Evolutionary conservation across 1,284 basidiomycete species (phyloP).

Genomic region (Fistulina hepatica): DNA sequence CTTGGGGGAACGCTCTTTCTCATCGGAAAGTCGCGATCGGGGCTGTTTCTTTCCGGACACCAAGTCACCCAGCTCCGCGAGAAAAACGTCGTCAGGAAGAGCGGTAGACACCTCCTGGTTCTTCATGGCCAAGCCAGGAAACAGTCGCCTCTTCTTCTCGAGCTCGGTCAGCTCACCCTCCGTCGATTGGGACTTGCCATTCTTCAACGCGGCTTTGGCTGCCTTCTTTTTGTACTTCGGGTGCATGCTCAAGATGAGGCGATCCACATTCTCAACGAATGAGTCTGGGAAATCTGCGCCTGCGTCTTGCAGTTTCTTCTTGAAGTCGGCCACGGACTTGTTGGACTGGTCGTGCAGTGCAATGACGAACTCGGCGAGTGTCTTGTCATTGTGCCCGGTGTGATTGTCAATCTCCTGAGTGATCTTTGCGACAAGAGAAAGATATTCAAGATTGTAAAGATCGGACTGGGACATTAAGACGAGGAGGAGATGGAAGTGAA

Average conservation of each 20-base stretch:
- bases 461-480: too few species aligned
- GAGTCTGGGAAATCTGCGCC: constrained; percentile 86
- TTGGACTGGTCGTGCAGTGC: constrained; percentile 79
- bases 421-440: constrained; percentile 82
- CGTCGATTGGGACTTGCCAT: constrained; percentile 28
- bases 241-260: constrained; percentile 89
- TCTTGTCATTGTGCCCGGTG: constrained; percentile 77
- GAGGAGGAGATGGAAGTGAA: too few species aligned
- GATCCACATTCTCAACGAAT: constrained; percentile 87
- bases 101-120: constrained; percentile 55
- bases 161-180: constrained; percentile 41
- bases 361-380: constrained; percentile 92
- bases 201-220: constrained; percentile 23
- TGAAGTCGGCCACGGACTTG: constrained; percentile 67
- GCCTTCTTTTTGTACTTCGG: constrained; percentile 87
- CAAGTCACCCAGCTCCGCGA: constrained; percentile 79
- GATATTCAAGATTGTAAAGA: constrained; percentile 81
- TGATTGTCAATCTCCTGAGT: constrained; percentile 88
- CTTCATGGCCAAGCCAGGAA: constrained; percentile 84
- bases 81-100: constrained; percentile 52
- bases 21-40: constrained; percentile 30
- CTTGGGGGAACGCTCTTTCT: constrained; percentile 44
- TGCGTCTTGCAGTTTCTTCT: constrained; percentile 66
- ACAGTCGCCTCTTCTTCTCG: constrained; percentile 74
- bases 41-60: constrained; percentile 61